Conservation (phyloP, 2,329 filamentous ascomycete species). For the Dactylellina leptospora region DNA sequence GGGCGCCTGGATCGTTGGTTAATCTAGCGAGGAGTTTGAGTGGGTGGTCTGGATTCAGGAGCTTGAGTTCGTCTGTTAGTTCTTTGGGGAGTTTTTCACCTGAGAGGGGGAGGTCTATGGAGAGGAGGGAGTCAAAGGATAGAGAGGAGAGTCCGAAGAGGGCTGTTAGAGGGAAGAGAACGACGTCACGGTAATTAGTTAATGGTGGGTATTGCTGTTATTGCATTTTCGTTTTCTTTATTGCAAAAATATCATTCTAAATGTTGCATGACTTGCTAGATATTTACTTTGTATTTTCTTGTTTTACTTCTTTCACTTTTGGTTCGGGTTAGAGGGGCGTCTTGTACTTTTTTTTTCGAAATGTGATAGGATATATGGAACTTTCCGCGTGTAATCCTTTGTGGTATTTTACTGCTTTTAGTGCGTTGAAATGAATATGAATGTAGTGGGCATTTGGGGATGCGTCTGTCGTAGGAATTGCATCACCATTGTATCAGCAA, state of each 20-base stretch:
- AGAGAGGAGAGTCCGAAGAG: constrained; percentile 17
- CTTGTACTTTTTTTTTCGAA: no score
- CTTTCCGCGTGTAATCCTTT: no score
- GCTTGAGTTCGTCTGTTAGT: constrained; percentile 36
- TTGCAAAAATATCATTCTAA: background rate
- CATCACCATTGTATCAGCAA: no score
- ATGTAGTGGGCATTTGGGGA: no score
- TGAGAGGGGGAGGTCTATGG: constrained; percentile 26
- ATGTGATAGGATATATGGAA: no score
- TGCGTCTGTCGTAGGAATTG: no score
- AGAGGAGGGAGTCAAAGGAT: constrained; percentile 28
- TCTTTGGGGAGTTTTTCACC: constrained; percentile 14
- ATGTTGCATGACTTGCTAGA: constrained; percentile 5
- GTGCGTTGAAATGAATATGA: no score
- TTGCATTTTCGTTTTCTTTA: background rate
- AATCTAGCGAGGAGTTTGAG: constrained; percentile 31
- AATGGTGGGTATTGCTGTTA: background rate
- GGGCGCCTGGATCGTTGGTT: constrained; percentile 39
- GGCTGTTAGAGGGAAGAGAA: background rate
- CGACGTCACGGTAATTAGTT: background rate
- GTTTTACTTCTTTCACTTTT: background rate
- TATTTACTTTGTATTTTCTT: background rate
- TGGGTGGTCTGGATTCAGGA: constrained; percentile 20
- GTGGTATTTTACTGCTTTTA: no score
- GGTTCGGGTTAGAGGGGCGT: no score